Evolutionary conservation across 2,329 filamentous ascomycete species (phyloP).

Genomic region (Lasiodiplodia citricola): DNA sequence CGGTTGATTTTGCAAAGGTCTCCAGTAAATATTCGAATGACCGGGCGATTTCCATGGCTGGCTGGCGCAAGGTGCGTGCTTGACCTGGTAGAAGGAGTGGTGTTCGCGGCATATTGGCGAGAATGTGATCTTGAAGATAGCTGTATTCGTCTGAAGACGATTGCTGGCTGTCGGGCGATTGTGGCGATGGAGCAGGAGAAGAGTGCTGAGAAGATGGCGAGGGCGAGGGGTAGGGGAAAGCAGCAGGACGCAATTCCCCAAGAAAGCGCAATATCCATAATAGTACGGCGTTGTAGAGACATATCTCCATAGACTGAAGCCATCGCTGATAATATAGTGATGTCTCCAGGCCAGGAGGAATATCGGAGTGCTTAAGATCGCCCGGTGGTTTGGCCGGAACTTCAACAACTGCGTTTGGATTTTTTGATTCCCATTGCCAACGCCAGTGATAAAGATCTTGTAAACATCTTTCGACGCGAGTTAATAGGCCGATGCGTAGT

Average conservation of each 20-base stretch:
- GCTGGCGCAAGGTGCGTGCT: slow-evolving; percentile 20
- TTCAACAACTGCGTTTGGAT: slow-evolving; percentile 28
- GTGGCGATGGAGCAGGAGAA: slow-evolving; percentile 1
- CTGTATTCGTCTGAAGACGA: slow-evolving; percentile 2
- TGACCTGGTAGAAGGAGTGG: slow-evolving; percentile 28
- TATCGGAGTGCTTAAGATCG: neutral
- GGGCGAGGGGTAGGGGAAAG: slow-evolving; percentile 6
- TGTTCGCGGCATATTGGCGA: neutral
- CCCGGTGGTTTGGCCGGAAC: slow-evolving; percentile 4
- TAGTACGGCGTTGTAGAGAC: slow-evolving; percentile 28
- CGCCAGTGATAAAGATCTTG: slow-evolving; percentile 29
- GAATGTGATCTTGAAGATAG: neutral
- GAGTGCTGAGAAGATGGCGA: neutral
- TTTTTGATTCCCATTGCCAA: slow-evolving; percentile 28
- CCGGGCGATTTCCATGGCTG: slow-evolving; percentile 30
- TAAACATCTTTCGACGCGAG: slow-evolving; percentile 22
- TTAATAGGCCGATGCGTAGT: slow-evolving; percentile 2
- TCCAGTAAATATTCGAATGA: slow-evolving; percentile 28
- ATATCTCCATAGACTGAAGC: slow-evolving; percentile 27
- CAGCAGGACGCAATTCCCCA: slow-evolving; percentile 9
- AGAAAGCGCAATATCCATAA: slow-evolving; percentile 28
- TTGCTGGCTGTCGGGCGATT: neutral
- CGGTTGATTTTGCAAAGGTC: slow-evolving; percentile 2
- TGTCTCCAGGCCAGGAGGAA: slow-evolving; percentile 22
- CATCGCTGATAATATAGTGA: slow-evolving; percentile 25